Base-by-base conservation (phyloP, 176 grass and related monocot species). In the Triticum timopheevii region DNA sequence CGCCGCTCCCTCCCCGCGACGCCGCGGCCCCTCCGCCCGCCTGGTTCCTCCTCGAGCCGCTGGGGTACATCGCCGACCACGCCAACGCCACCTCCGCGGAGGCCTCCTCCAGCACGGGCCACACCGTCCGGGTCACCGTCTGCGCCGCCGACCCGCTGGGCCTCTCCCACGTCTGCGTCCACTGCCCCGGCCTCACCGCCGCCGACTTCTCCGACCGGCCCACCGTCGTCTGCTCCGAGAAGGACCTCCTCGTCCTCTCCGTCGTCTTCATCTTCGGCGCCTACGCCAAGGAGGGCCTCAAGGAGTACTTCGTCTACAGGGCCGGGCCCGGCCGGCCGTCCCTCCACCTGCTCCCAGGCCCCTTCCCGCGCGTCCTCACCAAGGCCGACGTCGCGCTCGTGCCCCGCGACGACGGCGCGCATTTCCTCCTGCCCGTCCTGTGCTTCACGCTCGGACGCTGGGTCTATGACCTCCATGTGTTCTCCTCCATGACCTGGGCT, bases 231-330 rank as follows among this genome's bases (percentile, higher is more conserved):
- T 30, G 39, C 40, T 66, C 25, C 39, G 79, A 49, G 16, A 65
- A 66, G 40, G 25, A 44, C 79, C 19, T 68, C 40, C 25, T 81
- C 63, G 6, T 81, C 64, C 25, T 81, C 63, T 39, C 27, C 0
- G 40, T 81, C 40, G 17, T 28, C 63, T 81, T 68, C 79, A 50
- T 4, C 9, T 15, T 5, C 17, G 40, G 65, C 20, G 5, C 42
- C 47, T 23, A 34, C 73, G 45, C 73, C 47, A 5, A 20, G 47
- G 25, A 77, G 27, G 73, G 47, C 47, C 47, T 77, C 47, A 8
- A 22, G 8, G 81, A 83, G 50, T 44, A 61, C 34, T 83, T 83
- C 81, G 6, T 83, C n/a, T 83, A 83, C 81, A 73, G 5, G 68
- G 81, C 50, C 82, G 50, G 71, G 35, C 69, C 50, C 8, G 35